Evolutionary conservation across 2,329 filamentous ascomycete species (phyloP).

Genomic region (Pseudocercospora vitis): DNA sequence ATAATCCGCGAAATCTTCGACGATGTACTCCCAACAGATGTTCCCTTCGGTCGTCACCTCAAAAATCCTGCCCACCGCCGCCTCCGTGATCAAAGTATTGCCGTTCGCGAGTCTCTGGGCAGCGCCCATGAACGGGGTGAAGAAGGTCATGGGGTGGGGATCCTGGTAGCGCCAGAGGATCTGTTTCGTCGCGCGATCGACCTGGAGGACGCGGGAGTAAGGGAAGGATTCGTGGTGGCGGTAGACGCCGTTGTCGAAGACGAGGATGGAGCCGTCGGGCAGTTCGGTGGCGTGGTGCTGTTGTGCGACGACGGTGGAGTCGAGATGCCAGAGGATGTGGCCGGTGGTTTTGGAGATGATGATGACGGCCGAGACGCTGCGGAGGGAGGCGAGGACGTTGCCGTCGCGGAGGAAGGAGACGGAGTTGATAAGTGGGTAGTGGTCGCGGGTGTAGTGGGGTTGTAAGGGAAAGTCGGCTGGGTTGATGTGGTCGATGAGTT

Average conservation of each 20-base stretch:
- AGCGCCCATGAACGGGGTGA: slow-evolving; percentile 51
- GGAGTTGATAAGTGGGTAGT: slow-evolving; percentile 50
- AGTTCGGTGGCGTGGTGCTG: slow-evolving; percentile 49
- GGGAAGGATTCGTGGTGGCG: slow-evolving; percentile 43
- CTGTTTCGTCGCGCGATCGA: slow-evolving; percentile 42
- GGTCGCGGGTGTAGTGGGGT: slow-evolving; percentile 43
- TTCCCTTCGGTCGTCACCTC: slow-evolving; percentile 46
- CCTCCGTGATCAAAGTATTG: slow-evolving; percentile 48
- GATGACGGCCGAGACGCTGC: slow-evolving; percentile 46
- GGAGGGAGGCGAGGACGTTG: slow-evolving; percentile 47
- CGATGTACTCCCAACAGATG: slow-evolving; percentile 49
- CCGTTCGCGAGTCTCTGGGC: slow-evolving; percentile 46
- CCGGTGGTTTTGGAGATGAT: slow-evolving; percentile 46
- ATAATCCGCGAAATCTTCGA: slow-evolving; percentile 46
- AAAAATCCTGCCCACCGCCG: slow-evolving; percentile 46
- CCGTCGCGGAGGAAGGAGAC: slow-evolving; percentile 44
- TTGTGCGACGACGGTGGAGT: slow-evolving; percentile 44
- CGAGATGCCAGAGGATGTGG: slow-evolving; percentile 46
- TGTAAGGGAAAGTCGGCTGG: slow-evolving; percentile 44
- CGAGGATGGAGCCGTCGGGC: slow-evolving; percentile 45
- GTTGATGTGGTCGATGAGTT: slow-evolving; percentile 45
- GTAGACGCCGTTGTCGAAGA: slow-evolving; percentile 51
- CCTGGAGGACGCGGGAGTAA: slow-evolving; percentile 47
- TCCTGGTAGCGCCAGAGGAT: slow-evolving; percentile 50
- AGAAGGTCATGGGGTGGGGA: slow-evolving; percentile 43